phyloP scores from a whole-genome alignment of 768 basidiomycete genomes.

The Pleurotus tuber-regium region DNA sequence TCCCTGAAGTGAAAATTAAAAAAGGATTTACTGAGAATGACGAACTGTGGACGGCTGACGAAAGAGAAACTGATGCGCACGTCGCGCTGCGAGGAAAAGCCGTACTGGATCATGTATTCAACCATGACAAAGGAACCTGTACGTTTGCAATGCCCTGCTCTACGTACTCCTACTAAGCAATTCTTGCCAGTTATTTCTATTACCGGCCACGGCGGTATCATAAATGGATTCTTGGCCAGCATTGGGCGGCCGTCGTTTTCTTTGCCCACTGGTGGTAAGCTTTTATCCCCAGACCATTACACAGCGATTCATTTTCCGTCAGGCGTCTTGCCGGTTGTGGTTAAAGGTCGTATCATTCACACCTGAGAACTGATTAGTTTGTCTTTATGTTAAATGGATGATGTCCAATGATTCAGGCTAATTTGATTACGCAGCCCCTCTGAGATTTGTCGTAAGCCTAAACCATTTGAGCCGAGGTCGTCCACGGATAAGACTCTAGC shows the following conservation, averaged over 20 bases:
- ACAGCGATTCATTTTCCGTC: not conserved
- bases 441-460: too few species aligned
- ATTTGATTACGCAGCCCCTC: too few species aligned
- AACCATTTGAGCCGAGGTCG: too few species aligned
- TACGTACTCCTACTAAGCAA: not conserved
- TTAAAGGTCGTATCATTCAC: conserved; percentile 10
- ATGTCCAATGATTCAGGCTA: too few species aligned
- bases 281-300: not conserved
- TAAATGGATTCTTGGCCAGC: conserved; percentile 50
- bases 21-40: conserved; percentile 61
- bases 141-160: conserved; percentile 20
- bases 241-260: conserved; percentile 42
- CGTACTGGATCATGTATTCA: conserved; percentile 58
- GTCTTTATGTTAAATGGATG: too few species aligned
- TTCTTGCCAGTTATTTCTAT: conserved; percentile 58
- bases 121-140: conserved; percentile 45
- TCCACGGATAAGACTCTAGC: too few species aligned
- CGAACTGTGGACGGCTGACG: conserved; percentile 51
- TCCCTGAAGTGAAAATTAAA: conserved; percentile 56
- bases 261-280: conserved; percentile 64
- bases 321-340: conserved; percentile 24
- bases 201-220: conserved; percentile 64
- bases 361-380: too few species aligned
- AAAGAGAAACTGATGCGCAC: conserved; percentile 50
- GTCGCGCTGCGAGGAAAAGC: conserved; percentile 43